A percentile compares a stretch with the other conserved stretches of the same genome.
These are phyloP conservation scores for Carpinus viminea DNA, from an alignment of 306 rosid genomes.

Conservation along the genomic window DNA sequence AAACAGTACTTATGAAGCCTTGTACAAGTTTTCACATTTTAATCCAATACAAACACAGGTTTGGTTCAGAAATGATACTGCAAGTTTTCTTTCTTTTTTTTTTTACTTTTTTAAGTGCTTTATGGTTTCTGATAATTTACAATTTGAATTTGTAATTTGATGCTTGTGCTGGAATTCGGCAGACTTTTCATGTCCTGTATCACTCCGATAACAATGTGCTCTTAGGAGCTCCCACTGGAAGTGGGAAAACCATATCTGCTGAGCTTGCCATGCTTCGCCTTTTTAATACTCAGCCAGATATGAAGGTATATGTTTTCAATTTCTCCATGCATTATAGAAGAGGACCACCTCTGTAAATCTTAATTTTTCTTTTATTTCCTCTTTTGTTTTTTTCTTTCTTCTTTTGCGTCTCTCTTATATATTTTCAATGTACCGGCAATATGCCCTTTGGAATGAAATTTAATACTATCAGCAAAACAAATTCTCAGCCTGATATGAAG, in stretches of 20 bases:
- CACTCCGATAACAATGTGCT: slow-evolving; percentile 91
- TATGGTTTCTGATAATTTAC: slow-evolving; percentile 15
- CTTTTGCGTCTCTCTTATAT: neutral
- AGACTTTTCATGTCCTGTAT: slow-evolving; percentile 89
- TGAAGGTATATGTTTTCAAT: slow-evolving; percentile 61
- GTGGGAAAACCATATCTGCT: slow-evolving; percentile 99
- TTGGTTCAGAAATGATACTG: slow-evolving; percentile 29
- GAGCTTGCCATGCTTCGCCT: slow-evolving; percentile 98
- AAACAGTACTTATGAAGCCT: slow-evolving; percentile 63
- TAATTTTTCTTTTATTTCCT: neutral
- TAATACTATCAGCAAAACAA: neutral
- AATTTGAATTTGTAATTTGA: slow-evolving; percentile 22
- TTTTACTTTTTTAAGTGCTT: slow-evolving; percentile 15
- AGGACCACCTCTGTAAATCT: neutral
- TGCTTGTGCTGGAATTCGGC: slow-evolving; percentile 37
- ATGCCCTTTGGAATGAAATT: neutral
- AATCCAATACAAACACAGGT: slow-evolving; percentile 99
- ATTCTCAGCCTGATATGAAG: slow-evolving; percentile 94
- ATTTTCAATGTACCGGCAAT: neutral
- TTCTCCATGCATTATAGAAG: neutral
- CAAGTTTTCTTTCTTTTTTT: neutral
- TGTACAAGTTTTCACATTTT: slow-evolving; percentile 87
- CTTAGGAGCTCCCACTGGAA: slow-evolving; percentile 97
- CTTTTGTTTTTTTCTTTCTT: neutral
- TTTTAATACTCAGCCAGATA: slow-evolving; percentile 88